A percentile compares a stretch with the other conserved stretches of the same genome.
phyloP scores from a whole-genome alignment of 2,329 filamentous ascomycete species.

The Hawksworthiomyces lignivorus region DNA sequence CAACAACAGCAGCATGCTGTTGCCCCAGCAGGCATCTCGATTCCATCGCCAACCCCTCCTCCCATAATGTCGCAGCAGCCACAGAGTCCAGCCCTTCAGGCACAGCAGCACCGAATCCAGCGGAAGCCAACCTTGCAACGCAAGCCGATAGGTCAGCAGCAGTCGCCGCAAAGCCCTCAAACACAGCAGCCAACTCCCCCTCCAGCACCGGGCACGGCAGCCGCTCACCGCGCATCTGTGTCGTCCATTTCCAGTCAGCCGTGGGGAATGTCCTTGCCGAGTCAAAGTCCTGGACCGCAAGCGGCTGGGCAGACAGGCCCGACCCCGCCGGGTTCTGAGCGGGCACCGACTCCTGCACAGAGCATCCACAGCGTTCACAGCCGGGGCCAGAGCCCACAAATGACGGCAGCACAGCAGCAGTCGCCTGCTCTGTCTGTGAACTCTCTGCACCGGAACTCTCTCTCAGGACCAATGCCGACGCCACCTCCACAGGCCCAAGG shows the following conservation, averaged over 20 bases:
- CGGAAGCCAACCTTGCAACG: constrained; percentile 7
- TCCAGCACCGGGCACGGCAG: background rate
- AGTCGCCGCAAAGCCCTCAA: background rate
- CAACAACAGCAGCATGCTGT: constrained; percentile 1
- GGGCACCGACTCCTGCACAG: constrained; percentile 3
- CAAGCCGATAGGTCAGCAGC: background rate
- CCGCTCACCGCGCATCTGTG: constrained; percentile 6
- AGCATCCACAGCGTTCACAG: constrained; percentile 8
- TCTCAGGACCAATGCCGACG: background rate
- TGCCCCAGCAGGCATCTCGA: background rate
- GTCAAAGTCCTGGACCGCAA: background rate
- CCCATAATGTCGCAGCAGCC: background rate
- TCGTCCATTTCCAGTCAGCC: constrained; percentile 5
- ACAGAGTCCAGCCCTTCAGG: background rate
- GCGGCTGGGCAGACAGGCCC: background rate
- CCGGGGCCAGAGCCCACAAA: constrained; percentile 7
- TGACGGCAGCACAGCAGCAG: too few species aligned
- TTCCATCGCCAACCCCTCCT: background rate
- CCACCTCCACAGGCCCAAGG: background rate
- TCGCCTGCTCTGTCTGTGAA: constrained; percentile 7
- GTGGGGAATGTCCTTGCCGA: background rate
- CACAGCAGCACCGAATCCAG: constrained; percentile 1
- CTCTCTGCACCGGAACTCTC: constrained; percentile 9
- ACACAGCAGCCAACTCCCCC: background rate
- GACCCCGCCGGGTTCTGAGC: background rate